These are phyloP conservation scores for Apiospora sp. DNA, from an alignment of 2,329 filamentous ascomycete genomes.

Conservation along the genomic window DNA sequence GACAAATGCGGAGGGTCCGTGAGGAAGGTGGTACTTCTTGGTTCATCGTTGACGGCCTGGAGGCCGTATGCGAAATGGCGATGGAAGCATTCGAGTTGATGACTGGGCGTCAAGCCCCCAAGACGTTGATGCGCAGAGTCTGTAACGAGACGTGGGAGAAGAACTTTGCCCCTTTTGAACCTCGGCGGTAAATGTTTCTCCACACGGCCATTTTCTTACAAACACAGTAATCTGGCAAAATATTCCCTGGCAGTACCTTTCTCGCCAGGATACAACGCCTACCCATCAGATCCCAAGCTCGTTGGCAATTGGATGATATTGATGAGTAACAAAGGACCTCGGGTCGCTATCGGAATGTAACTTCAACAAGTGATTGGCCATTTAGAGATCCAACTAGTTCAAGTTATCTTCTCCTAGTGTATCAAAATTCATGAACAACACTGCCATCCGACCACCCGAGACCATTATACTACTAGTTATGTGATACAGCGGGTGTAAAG, in stretches of 20 bases:
- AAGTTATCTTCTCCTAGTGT: no score
- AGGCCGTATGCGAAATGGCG: constrained; percentile 77
- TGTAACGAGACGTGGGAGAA: constrained; percentile 53
- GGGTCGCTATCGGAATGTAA: no score
- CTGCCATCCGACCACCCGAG: no score
- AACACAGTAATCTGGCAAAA: not conserved
- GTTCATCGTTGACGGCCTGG: constrained; percentile 76
- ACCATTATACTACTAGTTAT: no score
- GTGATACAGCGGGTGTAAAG: no score
- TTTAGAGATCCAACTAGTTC: no score
- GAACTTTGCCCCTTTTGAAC: constrained; percentile 45
- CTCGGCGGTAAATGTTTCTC: constrained; percentile 33
- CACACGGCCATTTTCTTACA: not conserved
- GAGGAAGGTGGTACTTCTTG: constrained; percentile 65
- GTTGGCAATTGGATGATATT: not conserved
- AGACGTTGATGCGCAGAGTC: constrained; percentile 71
- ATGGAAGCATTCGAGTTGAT: constrained; percentile 81
- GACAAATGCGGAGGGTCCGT: constrained; percentile 64
- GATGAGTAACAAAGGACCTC: no score
- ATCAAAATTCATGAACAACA: no score
- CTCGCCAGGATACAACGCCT: not conserved
- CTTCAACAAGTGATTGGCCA: no score
- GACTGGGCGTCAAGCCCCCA: constrained; percentile 75
- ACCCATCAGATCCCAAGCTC: not conserved
- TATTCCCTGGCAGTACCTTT: not conserved